Base-by-base conservation (phyloP, 192 early-diverging fungal species). In the Cladochytrium replicatum region DNA sequence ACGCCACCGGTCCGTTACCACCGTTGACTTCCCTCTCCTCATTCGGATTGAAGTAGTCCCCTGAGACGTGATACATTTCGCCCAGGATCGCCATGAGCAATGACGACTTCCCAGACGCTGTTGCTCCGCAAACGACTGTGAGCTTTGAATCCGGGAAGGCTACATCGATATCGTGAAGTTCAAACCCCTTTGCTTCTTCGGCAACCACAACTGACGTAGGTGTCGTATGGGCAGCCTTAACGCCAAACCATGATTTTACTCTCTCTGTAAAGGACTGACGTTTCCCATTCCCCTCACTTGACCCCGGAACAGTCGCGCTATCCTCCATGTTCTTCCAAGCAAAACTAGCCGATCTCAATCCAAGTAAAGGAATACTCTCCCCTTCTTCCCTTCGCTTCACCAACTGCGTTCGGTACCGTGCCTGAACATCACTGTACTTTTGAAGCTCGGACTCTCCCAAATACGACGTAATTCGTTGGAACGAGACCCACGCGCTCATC, bases 91-190 rank as follows among this genome's bases (percentile, higher is more conserved):
- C 75, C n/a, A 73, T 41, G 13, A 91, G 56, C 38, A 91, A 50
- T 4, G 87, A 85, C n/a, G 63, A 31, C 59, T 93, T 93, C 43
- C 91, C 91, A 6, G 74, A 71, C 0, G 86, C 91, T 4, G 89
- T 90, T 17, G 90, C 76, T 1, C 90, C 90, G 29, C 77, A 74
- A 26, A 91, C 57, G 15, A 89, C 68, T 24, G 85, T 83, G 8
- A 93, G 72, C 43, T 88, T 81, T 31, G 72, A 75, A 11, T 52
- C 27, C 2, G 90, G 88, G 61, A 93, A 89, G 3, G 58, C 66
- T 39, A 84, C 45, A 38, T 73, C 66, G 5, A 92, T 46, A 50
- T 87, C 68, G 26, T 50, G 60, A 9, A 89, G 71, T 15, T 66
- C 49, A 40, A 88, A 88, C n/a, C n/a, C n/a, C n/a, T n/a, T n/a